Evolutionary conservation across 1,284 basidiomycete genomes (phyloP).

Genomic region (Afroboletus lepidellus): DNA sequence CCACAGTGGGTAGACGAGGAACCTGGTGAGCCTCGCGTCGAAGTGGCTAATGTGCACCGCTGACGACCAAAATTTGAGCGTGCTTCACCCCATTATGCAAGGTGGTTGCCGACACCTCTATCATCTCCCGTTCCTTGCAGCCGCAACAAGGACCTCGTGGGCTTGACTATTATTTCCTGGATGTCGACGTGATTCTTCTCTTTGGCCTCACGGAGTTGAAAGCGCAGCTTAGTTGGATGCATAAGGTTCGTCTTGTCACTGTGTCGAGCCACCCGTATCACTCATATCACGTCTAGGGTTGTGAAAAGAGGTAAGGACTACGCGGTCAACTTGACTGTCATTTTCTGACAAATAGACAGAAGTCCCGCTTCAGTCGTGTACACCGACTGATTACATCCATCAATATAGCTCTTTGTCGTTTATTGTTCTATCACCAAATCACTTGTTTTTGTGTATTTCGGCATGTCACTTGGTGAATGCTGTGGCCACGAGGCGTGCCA

Average conservation of each 20-base stretch:
- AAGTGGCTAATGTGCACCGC: background rate
- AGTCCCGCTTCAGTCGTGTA: conserved; percentile 40
- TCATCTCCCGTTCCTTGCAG: background rate
- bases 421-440: no score
- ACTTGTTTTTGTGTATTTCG: no score
- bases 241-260: conserved; percentile 6
- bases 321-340: background rate
- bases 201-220: conserved; percentile 19
- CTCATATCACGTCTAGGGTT: conserved; percentile 18
- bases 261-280: background rate
- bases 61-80: background rate
- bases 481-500: no score
- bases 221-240: conserved; percentile 21
- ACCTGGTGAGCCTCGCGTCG: background rate
- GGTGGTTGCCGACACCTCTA: conserved; percentile 11
- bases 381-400: conserved; percentile 13
- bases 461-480: no score
- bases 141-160: background rate
- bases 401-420: no score
- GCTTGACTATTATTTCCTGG: conserved; percentile 3
- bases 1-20: background rate
- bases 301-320: conserved; percentile 23
- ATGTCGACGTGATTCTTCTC: conserved; percentile 11
- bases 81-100: background rate
- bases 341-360: conserved; percentile 21